Evolutionary conservation across 306 rosid genomes (phyloP).

Genomic region (Begonia masoniana): DNA sequence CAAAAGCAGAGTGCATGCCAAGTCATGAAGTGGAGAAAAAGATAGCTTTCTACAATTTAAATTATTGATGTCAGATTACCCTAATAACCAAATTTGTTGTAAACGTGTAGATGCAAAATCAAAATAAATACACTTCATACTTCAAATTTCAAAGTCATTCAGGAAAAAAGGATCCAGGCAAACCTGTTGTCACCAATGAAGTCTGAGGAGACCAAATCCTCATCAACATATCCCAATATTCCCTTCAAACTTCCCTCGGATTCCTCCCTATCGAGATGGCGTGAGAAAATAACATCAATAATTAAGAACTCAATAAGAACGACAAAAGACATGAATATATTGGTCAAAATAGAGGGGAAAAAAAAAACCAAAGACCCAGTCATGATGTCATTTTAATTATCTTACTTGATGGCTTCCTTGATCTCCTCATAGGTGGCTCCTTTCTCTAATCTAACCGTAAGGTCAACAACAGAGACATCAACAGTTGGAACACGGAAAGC

Average conservation of each 20-base stretch:
- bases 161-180: not conserved
- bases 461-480: slow-evolving; percentile 75
- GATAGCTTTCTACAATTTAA: too few relatives aligned
- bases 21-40: too few relatives aligned
- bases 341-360: not conserved
- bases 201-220: slow-evolving; percentile 62
- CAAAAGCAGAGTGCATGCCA: too few relatives aligned
- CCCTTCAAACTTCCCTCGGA: slow-evolving; percentile 69
- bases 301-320: not conserved
- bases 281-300: not conserved
- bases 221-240: slow-evolving; percentile 65
- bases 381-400: not conserved
- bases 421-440: slow-evolving; percentile 37
- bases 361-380: not conserved
- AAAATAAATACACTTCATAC: not conserved
- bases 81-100: too few relatives aligned
- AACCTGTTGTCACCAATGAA: slow-evolving; percentile 64
- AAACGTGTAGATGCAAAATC: too few relatives aligned
- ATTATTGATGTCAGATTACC: too few relatives aligned
- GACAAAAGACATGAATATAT: not conserved
- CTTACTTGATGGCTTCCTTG: slow-evolving; percentile 67
- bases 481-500: slow-evolving; percentile 71
- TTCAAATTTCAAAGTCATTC: not conserved
- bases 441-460: slow-evolving; percentile 55
- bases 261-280: slow-evolving; percentile 36